Conservation (phyloP, 106 monocot genomes). For the Acorus calamus region DNA sequence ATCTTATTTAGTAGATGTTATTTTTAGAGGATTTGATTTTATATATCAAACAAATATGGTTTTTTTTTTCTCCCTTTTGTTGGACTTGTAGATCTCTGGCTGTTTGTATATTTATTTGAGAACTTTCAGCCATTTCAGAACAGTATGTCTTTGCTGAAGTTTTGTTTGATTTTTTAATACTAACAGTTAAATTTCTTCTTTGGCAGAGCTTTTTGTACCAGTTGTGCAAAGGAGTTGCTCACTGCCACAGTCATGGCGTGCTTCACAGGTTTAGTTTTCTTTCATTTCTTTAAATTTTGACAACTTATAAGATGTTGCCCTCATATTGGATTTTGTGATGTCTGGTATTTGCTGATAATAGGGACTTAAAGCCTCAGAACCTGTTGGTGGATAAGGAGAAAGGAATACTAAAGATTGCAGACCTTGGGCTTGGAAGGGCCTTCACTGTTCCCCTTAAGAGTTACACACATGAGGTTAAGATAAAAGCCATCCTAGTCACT, state of each 20-base stretch:
- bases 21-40: too few species aligned
- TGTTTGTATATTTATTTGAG: too few species aligned
- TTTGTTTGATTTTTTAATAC: too few species aligned
- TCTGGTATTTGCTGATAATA: constrained; percentile 7
- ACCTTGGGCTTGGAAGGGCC: constrained; percentile 91
- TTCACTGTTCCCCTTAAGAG: constrained; percentile 91
- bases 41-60: too few species aligned
- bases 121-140: too few species aligned
- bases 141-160: too few species aligned
- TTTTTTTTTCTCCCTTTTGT: too few species aligned
- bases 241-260: constrained; percentile 94
- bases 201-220: constrained; percentile 91
- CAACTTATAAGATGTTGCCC: neutral
- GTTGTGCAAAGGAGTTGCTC: constrained; percentile 92
- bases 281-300: neutral
- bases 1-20: too few species aligned
- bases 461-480: constrained; percentile 89
- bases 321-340: constrained; percentile 1
- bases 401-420: constrained; percentile 89
- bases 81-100: too few species aligned
- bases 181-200: neutral
- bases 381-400: constrained; percentile 92
- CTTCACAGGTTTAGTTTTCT: constrained; percentile 64
- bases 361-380: constrained; percentile 97
- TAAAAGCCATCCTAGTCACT: neutral